These are phyloP conservation scores for Crucibulum parvulum DNA, from an alignment of 1,284 basidiomycete genomes.

Conservation along the genomic window DNA sequence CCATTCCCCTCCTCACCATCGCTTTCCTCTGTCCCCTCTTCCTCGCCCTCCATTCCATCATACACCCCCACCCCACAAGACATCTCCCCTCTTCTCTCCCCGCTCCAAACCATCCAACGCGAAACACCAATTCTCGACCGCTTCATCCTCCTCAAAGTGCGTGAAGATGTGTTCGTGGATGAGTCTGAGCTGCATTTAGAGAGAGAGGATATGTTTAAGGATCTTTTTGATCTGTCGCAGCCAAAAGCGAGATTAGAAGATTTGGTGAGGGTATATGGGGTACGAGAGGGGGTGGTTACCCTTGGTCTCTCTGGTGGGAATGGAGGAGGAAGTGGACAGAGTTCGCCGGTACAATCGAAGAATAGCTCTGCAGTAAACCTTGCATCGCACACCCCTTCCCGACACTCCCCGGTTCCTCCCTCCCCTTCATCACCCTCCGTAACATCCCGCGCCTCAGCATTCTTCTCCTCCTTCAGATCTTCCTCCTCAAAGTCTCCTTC, in stretches of 20 bases:
- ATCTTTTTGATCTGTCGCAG: constrained; percentile 78
- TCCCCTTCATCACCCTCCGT: constrained; percentile 4
- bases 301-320: constrained; percentile 21
- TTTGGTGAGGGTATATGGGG: constrained; percentile 67
- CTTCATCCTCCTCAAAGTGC: constrained; percentile 79
- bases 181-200: constrained; percentile 76
- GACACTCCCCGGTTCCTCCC: constrained; percentile 15
- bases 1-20: constrained; percentile 61
- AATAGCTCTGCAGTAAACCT: constrained; percentile 3
- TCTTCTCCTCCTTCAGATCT: constrained; percentile 50
- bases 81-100: constrained; percentile 10
- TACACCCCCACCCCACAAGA: constrained; percentile 26
- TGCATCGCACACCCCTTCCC: constrained; percentile 5
- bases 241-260: constrained; percentile 77
- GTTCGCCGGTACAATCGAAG: constrained; percentile 10
- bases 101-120: constrained; percentile 55
- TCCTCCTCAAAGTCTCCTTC: constrained; percentile 3
- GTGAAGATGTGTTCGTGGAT: constrained; percentile 76
- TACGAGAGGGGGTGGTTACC: constrained; percentile 57
- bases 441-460: constrained; percentile 44
- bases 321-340: constrained; percentile 1
- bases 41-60: constrained; percentile 18
- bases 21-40: constrained; percentile 25
- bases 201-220: constrained; percentile 73
- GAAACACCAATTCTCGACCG: constrained; percentile 78